Base-by-base conservation (phyloP, 2,329 filamentous ascomycete genomes). In the Periconia digitata region DNA sequence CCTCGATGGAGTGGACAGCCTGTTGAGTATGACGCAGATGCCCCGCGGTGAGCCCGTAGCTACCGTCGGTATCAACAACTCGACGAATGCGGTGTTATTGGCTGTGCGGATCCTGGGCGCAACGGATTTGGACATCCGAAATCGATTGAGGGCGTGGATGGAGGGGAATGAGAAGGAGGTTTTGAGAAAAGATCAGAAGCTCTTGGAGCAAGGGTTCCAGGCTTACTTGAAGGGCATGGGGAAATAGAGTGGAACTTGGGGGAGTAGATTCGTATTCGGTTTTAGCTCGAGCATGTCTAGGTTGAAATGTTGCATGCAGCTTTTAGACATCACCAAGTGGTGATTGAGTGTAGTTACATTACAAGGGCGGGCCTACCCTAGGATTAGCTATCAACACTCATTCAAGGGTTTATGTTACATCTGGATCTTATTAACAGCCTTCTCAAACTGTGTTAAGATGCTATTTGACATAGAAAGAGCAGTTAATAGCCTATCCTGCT, bases 151-250 rank as follows among this genome's bases (percentile, higher is more conserved):
- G 53, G 72, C 76, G 16, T 90, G 88, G 64, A 81, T 84, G 67
- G 71, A 76, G 43, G 76, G 80, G 7, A 85, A 87, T 74, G 80
- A 81, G 65, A 74, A 76, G 47, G 83, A 86, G 60, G 87, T 90
- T 2, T 69, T 82, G 53, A 77, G 72, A 21, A 89, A 89, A 74
- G 85, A 85, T 34, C 71, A 66, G 18, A 77, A 69, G 60, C 62
- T 90, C 53, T 67, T 79, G 51, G 77, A 81, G 44, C 70, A 80
- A 35, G 85, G 84, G 0, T 82, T 77, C 64, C 71, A 81, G 55
- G 72, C 70, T 37, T 86, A 87, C 66, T 63, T 84, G 29, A 59
- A 61, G 49, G 46, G 51, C 1, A 72, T 72, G 70, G 64, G 64
- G 1, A 71, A 70, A 49, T 69, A 34, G 22, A 18, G n/a, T 10